phyloP scores from a whole-genome alignment of 495 filamentous ascomycete species.

The Letharia columbiana region DNA sequence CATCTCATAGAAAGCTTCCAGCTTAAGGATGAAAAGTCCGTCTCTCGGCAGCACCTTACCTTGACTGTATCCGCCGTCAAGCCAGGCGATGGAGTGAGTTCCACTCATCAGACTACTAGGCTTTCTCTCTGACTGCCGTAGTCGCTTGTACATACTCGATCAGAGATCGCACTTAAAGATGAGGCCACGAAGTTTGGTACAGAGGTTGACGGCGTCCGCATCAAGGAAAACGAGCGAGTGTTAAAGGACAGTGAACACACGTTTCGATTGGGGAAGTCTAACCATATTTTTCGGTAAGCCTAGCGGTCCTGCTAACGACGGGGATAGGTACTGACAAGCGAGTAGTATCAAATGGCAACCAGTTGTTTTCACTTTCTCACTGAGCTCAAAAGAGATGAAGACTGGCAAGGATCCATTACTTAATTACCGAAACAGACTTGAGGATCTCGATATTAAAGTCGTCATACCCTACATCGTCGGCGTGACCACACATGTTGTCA shows the following conservation, averaged over 20 bases:
- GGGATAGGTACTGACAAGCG: constrained; percentile 5
- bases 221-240: constrained; percentile 46
- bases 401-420: constrained; percentile 53
- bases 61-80: constrained; percentile 60
- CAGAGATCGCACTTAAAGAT: constrained; percentile 56
- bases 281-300: constrained; percentile 42
- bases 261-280: constrained; percentile 58
- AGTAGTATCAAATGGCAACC: constrained; percentile 72
- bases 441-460: constrained; percentile 81
- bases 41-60: constrained; percentile 85
- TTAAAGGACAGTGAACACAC: constrained; percentile 50
- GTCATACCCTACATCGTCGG: constrained; percentile 58
- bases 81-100: constrained; percentile 60
- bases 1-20: constrained; percentile 37
- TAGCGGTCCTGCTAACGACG: background rate
- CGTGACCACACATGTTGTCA: constrained; percentile 78
- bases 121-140: constrained; percentile 19
- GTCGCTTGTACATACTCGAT: constrained; percentile 50
- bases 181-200: constrained; percentile 74
- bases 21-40: constrained; percentile 56
- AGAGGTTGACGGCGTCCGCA: constrained; percentile 58
- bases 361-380: constrained; percentile 71
- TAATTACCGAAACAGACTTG: constrained; percentile 53
- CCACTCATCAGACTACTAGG: background rate
- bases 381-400: constrained; percentile 64